Evolutionary conservation across 1,284 basidiomycete species (phyloP).

Genomic region (Melanopsichium pennsylvanicum): DNA sequence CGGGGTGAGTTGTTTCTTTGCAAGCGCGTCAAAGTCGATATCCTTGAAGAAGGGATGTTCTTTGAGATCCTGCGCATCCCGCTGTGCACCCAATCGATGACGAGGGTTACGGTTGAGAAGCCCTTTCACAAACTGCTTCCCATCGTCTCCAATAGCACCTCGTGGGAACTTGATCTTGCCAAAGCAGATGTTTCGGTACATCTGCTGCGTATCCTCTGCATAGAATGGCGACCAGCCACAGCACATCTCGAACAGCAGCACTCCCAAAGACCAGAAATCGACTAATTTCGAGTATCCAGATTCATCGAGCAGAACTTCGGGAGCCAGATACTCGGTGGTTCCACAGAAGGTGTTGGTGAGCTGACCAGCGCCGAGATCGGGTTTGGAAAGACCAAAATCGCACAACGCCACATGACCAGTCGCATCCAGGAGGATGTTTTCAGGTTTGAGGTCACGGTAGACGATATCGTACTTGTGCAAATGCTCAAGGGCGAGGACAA

Average conservation of each 20-base stretch:
- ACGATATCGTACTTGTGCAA: slow-evolving; percentile 97
- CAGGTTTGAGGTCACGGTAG: slow-evolving; percentile 96
- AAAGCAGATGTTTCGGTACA: slow-evolving; percentile 98
- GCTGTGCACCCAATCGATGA: slow-evolving; percentile 88
- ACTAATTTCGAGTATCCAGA: slow-evolving; percentile 98
- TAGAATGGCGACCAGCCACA: slow-evolving; percentile 99
- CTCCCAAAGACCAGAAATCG: slow-evolving; percentile 95
- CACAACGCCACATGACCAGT: slow-evolving; percentile 98
- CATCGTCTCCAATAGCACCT: slow-evolving; percentile 94
- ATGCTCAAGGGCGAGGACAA: slow-evolving; percentile 93
- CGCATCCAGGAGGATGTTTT: slow-evolving; percentile 96
- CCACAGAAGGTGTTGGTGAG: slow-evolving; percentile 98
- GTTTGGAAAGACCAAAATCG: slow-evolving; percentile 97
- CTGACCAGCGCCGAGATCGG: slow-evolving; percentile 89
- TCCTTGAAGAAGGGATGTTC: slow-evolving; percentile 92
- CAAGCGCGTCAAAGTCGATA: slow-evolving; percentile 73
- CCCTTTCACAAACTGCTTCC: slow-evolving; percentile 99
- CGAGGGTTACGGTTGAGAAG: slow-evolving; percentile 97
- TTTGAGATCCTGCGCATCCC: slow-evolving; percentile 92
- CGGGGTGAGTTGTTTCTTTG: slow-evolving; percentile 88
- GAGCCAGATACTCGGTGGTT: slow-evolving; percentile 86
- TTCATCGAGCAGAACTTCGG: slow-evolving; percentile 97
- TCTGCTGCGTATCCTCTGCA: slow-evolving; percentile 98
- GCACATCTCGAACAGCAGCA: slow-evolving; percentile 78
- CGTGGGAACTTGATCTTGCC: slow-evolving; percentile 99